phyloP scores from a whole-genome alignment of 768 basidiomycete species.

The Gymnopilus dilepis region DNA sequence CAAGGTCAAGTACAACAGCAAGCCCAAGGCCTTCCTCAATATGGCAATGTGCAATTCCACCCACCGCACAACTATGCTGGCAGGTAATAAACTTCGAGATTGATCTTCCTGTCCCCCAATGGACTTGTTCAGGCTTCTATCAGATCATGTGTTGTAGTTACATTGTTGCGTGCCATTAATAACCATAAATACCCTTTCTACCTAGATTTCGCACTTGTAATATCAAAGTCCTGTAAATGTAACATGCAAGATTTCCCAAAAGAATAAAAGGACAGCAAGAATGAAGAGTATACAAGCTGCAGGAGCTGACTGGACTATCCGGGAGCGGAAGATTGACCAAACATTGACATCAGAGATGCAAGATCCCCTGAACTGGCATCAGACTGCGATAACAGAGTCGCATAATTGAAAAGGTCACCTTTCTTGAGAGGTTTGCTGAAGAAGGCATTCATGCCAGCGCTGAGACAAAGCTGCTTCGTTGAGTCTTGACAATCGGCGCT shows the following conservation, averaged over 20 bases:
- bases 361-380: conserved; percentile 50
- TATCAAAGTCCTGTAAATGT: conserved; percentile 6
- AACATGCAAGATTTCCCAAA: background rate
- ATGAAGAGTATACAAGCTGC: conserved; percentile 15
- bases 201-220: background rate
- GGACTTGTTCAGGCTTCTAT: background rate
- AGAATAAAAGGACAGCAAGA: conserved; percentile 6
- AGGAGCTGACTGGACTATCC: background rate
- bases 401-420: conserved; percentile 36
- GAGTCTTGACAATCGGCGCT: conserved; percentile 82
- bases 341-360: conserved; percentile 57
- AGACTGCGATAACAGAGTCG: background rate
- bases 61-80: conserved; percentile 31
- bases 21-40: conserved; percentile 40
- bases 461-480: conserved; percentile 76
- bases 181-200: conserved; percentile 6
- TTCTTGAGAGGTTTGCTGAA: conserved; percentile 75
- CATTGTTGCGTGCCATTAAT: background rate
- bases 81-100: conserved; percentile 17
- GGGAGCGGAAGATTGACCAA: conserved; percentile 39
- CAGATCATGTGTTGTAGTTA: background rate
- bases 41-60: conserved; percentile 32
- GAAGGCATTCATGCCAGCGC: conserved; percentile 80
- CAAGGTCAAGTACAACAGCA: conserved; percentile 49
- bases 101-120: too few relatives aligned